A percentile compares a stretch with the other conserved stretches of the same genome.
These are phyloP conservation scores for Cladophialophora exuberans DNA, from an alignment of 2,329 filamentous ascomycete genomes.

Conservation along the genomic window DNA sequence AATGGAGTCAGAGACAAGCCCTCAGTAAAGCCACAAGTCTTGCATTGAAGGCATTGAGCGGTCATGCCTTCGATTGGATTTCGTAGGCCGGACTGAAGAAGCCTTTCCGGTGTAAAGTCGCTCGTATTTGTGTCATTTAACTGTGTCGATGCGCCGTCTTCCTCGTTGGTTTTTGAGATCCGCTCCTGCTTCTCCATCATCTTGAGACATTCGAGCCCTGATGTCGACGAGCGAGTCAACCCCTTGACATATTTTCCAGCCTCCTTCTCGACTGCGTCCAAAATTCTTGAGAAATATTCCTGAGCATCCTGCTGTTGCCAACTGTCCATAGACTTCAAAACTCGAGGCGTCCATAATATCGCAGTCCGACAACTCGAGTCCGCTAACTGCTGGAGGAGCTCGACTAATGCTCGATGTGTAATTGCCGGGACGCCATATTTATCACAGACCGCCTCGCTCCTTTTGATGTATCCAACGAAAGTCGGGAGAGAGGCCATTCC, in stretches of 20 bases:
- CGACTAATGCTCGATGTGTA: slow-evolving; percentile 65
- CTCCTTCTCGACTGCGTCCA: slow-evolving; percentile 84
- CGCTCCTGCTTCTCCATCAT: background rate
- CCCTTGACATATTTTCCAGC: slow-evolving; percentile 50
- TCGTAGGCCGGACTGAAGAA: slow-evolving; percentile 43
- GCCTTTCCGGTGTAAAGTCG: background rate
- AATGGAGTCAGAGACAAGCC: slow-evolving; percentile 90
- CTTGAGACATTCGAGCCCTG: slow-evolving; percentile 26
- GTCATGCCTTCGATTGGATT: slow-evolving; percentile 88
- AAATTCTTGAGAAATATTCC: slow-evolving; percentile 90
- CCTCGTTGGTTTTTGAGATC: background rate
- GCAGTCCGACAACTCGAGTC: slow-evolving; percentile 38
- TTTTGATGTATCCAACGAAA: slow-evolving; percentile 55
- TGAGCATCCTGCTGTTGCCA: slow-evolving; percentile 98
- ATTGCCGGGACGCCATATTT: slow-evolving; percentile 32
- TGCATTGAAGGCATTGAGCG: slow-evolving; percentile 87
- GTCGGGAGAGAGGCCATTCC: slow-evolving; percentile 75
- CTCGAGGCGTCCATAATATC: slow-evolving; percentile 78
- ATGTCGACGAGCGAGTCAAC: slow-evolving; percentile 19
- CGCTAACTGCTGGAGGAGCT: slow-evolving; percentile 71
- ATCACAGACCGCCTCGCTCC: slow-evolving; percentile 39
- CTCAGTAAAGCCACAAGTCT: slow-evolving; percentile 81
- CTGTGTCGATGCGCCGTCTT: background rate
- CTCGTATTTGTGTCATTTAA: background rate
- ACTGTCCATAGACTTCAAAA: slow-evolving; percentile 88